Percentiles rank a stretch among this genome's conserved stretches.
phyloP scores from a whole-genome alignment of 148 eudicot genomes.

The Cornus suecica region DNA sequence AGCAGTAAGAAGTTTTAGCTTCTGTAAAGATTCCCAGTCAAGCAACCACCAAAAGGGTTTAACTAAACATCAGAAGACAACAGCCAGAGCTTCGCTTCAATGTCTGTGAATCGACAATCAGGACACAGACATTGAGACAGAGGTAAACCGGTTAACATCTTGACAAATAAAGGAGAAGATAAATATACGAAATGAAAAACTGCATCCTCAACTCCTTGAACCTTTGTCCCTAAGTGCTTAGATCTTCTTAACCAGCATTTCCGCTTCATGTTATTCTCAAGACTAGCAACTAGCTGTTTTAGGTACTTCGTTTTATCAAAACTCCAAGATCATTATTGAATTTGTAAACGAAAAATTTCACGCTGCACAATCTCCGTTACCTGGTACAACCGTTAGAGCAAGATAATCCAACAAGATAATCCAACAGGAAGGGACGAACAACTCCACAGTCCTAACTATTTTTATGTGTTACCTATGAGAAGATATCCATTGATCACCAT shows the following conservation, averaged over 20 bases:
- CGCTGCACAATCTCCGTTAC: neutral
- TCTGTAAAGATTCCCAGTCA: neutral
- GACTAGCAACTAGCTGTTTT: neutral
- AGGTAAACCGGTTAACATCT: too few species aligned
- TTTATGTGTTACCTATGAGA: too few species aligned
- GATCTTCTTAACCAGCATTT: neutral
- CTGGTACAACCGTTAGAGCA: neutral
- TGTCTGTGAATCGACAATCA: neutral
- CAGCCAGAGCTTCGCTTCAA: neutral
- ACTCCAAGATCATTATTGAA: neutral
- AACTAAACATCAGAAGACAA: neutral
- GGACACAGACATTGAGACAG: too few species aligned
- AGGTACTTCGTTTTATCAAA: neutral
- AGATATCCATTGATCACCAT: neutral
- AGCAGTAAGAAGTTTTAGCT: too few species aligned
- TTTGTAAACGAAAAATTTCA: too few species aligned
- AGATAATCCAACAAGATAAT: too few species aligned
- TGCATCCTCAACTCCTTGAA: neutral
- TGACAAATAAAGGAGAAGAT: too few species aligned
- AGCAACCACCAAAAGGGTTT: neutral
- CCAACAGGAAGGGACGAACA: neutral
- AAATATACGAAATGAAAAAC: neutral
- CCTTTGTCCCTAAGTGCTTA: too few species aligned
- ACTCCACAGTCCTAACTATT: too few species aligned
- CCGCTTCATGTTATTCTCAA: neutral